These are phyloP conservation scores for Henckelia pumila DNA, from an alignment of 257 asterid species.

Conservation along the genomic window DNA sequence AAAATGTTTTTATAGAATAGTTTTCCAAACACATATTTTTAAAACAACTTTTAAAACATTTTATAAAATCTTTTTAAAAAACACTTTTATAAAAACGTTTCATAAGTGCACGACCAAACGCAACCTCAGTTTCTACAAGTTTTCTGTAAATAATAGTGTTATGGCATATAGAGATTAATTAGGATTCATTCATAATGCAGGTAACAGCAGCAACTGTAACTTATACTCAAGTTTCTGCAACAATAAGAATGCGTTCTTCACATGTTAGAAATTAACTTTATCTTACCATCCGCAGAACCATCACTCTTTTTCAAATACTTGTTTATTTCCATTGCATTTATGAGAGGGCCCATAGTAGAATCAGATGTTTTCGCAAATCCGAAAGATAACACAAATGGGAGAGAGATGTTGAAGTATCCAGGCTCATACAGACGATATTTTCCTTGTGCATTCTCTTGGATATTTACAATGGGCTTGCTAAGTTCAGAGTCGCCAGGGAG, in stretches of 20 bases:
- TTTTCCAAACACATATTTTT: too few species aligned
- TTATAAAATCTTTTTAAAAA: too few species aligned
- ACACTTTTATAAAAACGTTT: too few species aligned
- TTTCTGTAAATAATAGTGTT: neutral
- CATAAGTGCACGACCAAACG: too few species aligned
- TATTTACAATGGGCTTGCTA: slow-evolving; percentile 76
- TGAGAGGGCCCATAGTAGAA: slow-evolving; percentile 82
- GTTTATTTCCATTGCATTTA: slow-evolving; percentile 92
- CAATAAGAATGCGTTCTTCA: neutral
- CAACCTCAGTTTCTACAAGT: neutral
- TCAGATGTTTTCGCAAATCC: slow-evolving; percentile 74
- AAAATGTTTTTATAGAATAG: too few species aligned
- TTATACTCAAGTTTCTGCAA: neutral
- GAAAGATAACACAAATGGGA: slow-evolving; percentile 83
- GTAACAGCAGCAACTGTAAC: neutral
- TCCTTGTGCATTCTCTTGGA: slow-evolving; percentile 94
- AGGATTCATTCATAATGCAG: neutral
- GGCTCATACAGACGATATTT: slow-evolving; percentile 88
- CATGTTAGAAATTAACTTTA: slow-evolving; percentile 14
- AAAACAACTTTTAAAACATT: too few species aligned
- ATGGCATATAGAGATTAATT: neutral
- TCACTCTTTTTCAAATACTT: slow-evolving; percentile 66
- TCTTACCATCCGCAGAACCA: slow-evolving; percentile 84
- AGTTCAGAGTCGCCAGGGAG: slow-evolving; percentile 73
- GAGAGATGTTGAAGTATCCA: slow-evolving; percentile 72